Base-by-base conservation (phyloP, 257 asterid genomes). In the Solanum appendiculatum region DNA sequence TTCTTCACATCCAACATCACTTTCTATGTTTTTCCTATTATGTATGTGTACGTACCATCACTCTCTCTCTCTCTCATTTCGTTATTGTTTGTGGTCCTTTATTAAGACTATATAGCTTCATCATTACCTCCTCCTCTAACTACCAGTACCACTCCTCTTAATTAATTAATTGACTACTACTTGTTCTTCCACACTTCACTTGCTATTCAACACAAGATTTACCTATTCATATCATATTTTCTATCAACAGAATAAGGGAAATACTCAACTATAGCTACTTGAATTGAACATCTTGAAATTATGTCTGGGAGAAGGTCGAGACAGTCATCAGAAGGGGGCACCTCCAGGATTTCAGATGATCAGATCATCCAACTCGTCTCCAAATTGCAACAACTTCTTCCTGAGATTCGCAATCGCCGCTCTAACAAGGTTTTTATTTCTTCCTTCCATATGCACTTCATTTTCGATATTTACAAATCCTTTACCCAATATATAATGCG, bases 231-330 rank as follows among this genome's bases (percentile, higher is more conserved):
- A n/a, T 34, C 9, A 40, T 34, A 5, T 31, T 6, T 58, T 60
- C 83, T n/a, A 54, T 27, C 13, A 60, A 60, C 78, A 18, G 15
- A 66, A 44, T 4, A 64, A 64, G 34, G 27, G 27, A 20, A 54
- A 54, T 46, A 4, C 25, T 5, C 69, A 29, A 33, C 20, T 48
- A 9, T 13, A 44, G 1, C 63, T 54, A 54, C 9, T 54, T 16
- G 23, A 54, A 54, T 10, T 51, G 34, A 84, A 88, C 58, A 73
- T 14, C 20, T 48, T 13, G 10, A 73, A 54, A 73, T 2, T 73
- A 92, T 92, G 97, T 94, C 98, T 6, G 93, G 95, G 21, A 93
- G 96, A 92, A 91, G 98, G 88, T 90, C 94, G 39, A 89, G 96
- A 83, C 94, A 90, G 85, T 74, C 97, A 16, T n/a, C 87, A 27